phyloP scores from a whole-genome alignment of 1,284 basidiomycete species.

The Leucoagaricus sp. region DNA sequence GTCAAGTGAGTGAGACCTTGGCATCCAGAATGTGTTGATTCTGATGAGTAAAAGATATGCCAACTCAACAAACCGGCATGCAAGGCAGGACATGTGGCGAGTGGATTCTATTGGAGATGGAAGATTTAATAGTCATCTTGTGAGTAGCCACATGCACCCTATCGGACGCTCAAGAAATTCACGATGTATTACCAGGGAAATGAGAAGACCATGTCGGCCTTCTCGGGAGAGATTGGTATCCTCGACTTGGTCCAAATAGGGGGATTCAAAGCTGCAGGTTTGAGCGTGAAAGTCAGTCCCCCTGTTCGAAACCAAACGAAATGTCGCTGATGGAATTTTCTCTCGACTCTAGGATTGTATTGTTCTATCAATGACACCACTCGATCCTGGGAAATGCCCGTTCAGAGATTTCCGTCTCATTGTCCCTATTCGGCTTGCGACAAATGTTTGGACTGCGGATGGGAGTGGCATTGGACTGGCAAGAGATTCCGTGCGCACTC shows the following conservation, averaged over 20 bases:
- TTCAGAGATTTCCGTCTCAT: conserved; percentile 60
- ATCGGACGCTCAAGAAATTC: background rate
- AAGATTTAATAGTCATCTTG: conserved; percentile 50
- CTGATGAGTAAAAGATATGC: conserved; percentile 32
- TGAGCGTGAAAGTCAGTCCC: conserved; percentile 57
- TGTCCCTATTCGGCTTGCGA: conserved; percentile 66
- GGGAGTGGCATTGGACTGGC: conserved; percentile 34
- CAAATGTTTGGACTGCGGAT: conserved; percentile 58
- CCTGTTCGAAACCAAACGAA: background rate
- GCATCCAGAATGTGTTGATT: background rate
- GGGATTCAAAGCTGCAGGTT: conserved; percentile 65
- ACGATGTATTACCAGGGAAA: conserved; percentile 44
- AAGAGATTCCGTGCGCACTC: background rate
- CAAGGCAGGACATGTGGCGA: conserved; percentile 72
- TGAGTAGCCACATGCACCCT: conserved; percentile 31
- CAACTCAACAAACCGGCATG: conserved; percentile 32
- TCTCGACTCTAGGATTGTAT: conserved; percentile 55
- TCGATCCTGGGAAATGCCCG: conserved; percentile 52
- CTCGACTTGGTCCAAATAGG: conserved; percentile 48
- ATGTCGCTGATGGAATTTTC: background rate
- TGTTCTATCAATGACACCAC: conserved; percentile 58
- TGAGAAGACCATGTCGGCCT: conserved; percentile 59
- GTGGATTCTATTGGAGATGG: conserved; percentile 65
- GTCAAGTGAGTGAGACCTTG: conserved; percentile 48
- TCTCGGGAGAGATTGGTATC: conserved; percentile 60